Base-by-base conservation (phyloP, 2,329 filamentous ascomycete species). In the Colletotrichum sp. region DNA sequence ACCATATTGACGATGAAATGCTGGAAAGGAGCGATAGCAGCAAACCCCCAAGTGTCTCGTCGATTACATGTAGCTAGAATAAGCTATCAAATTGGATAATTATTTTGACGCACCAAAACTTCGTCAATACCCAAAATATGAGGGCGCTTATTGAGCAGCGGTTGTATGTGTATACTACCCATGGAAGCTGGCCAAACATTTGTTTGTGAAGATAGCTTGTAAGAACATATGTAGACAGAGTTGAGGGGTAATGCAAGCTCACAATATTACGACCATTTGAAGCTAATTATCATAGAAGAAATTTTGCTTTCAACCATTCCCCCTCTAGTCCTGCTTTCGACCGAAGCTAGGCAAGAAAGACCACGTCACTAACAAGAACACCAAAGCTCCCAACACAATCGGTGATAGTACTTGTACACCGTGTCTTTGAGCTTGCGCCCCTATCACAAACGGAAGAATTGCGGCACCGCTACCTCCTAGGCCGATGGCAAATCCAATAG, bases 401-500 rank as follows among this genome's bases (percentile, higher is more conserved):
- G 90, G 90, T 77, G 92, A 90, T 28, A 93, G 80, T 5, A 89
- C 89, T 77, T 87, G 83, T 3, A 92, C 90, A 0, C 90, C 90
- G 74, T 86, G 87, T 2, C 84, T 84, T 78, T 90, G 87, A 2
- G 93, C 92, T 80, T 95, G 90, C 2, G 92, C 91, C 8, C 93
- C 93, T 0, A 94, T 92, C 0, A 90, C 89, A 86, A 95, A 86
- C 72, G 94, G 87, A 85, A 95, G 79, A 21, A 92, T 81, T 0
- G 94, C 93, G 0, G 93, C 94, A 2, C 95, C 95, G 26, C 89
- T 90, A 0, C 94, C 93, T 1, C 95, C 95, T 82, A 96, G 92
- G 0, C 94, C 94, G 2, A 94, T 91, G 1, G 93, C 92, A 78
- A 96, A 96, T 0, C 95, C 95, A 78, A 96, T 95, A 0, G 92